Evolutionary conservation across 331 rosid species (phyloP), one percentile per base, ranked within the genome.

Genomic region (Pyracantha coccinea): DNA sequence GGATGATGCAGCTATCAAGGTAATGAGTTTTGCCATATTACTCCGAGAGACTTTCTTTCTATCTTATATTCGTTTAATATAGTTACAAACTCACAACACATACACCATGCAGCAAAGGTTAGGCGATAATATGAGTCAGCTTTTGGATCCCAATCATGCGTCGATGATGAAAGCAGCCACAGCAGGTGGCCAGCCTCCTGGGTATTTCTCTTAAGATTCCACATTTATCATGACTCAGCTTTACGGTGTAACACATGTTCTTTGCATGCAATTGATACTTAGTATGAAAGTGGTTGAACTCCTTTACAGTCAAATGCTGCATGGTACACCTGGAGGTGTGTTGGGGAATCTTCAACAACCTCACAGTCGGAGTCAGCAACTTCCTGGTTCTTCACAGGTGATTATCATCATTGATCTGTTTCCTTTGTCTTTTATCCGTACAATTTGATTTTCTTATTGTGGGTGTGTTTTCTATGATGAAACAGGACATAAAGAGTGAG

Each of bases 71-170:
- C 20, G 59, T 75, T 77, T 68, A 69, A 2, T 61, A 55, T 78
- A 54, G 45, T 74, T 76, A 71, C 14, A 12, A 57, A 57, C 63
- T 57, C 15, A 57, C 50, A 17, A 59, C 80, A 50, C 66, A 50
- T 74, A 66, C 38, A 66, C 62, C 75, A 31, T 81, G 84, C 95
- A 90, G 95, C 89, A 82, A 80, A 89, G 84, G 57, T 75, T 81
- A 60, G 68, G 72, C 62, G 83, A 81, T 33, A 80, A 69, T 62
- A 73, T 52, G 41, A 80, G 87, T 69, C 89, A 82, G 78, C 79
- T 76, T 75, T 69, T 79, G 74, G 86, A 83, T 52, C 76, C 88
- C 2, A 85, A 72, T 79, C 87, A 77, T 35, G 82, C 72, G 55
- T 76, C 82, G 69, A 27, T 82, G 67, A 76, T 85, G 76, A 88